These are phyloP conservation scores for Clarireedia paspali DNA, from an alignment of 2,329 filamentous ascomycete species.

Conservation along the genomic window DNA sequence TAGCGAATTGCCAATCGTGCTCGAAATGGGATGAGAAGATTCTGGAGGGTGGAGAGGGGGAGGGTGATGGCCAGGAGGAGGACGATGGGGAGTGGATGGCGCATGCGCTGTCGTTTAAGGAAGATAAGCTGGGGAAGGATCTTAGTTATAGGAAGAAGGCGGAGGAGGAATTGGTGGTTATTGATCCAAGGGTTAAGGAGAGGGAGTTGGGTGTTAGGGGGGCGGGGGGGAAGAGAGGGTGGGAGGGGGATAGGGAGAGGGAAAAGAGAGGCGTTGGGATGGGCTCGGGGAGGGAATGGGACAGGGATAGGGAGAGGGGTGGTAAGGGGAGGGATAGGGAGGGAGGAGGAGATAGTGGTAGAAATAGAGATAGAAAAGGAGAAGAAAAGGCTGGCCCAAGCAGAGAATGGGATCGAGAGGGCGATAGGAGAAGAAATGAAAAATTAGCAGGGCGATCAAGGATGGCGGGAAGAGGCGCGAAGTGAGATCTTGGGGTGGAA, in stretches of 20 bases:
- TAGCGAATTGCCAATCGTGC: conserved; percentile 90
- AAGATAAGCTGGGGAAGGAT: conserved; percentile 85
- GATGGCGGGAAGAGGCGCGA: neutral
- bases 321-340: conserved; percentile 41
- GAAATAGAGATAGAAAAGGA: conserved; percentile 51
- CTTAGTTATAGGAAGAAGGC: conserved; percentile 84
- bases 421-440: neutral
- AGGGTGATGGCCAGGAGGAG: conserved; percentile 43
- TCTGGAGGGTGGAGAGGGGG: conserved; percentile 31
- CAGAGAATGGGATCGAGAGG: conserved; percentile 43
- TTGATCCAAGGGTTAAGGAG: conserved; percentile 82
- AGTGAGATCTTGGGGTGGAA: neutral
- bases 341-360: conserved; percentile 29
- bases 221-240: conserved; percentile 48
- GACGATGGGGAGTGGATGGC: conserved; percentile 74
- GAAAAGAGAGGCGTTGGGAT: conserved; percentile 47
- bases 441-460: neutral
- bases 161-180: conserved; percentile 84
- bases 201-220: conserved; percentile 62
- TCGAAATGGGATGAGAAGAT: conserved; percentile 62
- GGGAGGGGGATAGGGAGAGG: conserved; percentile 45
- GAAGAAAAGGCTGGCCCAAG: conserved; percentile 45
- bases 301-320: conserved; percentile 41
- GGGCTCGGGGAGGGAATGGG: conserved; percentile 50
- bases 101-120: conserved; percentile 77